Base-by-base conservation (phyloP, 306 rosid species). In the Cicer bijugum region DNA sequence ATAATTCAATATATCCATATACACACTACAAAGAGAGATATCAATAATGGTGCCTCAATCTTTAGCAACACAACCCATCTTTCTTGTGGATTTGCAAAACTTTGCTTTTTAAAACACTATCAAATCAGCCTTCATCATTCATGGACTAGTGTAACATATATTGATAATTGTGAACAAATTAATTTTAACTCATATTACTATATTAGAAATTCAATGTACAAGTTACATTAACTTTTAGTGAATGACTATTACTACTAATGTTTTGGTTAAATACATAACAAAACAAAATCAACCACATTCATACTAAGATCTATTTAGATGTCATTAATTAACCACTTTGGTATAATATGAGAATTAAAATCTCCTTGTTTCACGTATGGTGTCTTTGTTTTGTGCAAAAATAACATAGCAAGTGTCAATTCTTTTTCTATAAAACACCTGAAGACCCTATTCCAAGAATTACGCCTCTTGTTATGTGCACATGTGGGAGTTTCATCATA, bases 321-420 rank as follows among this genome's bases (percentile, higher is more conserved):
- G 67, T 14, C 66, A 51, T 28, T 61, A 53, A 52, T 44, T 28
- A 48, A 65, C 59, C 35, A 66, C 77, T 52, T 33, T 68, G 68
- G 57, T 42, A 59, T 16, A 58, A 16, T 16, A 48, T 64, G 69
- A 40, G 6, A 43, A 17, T 16, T 43, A 37, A 63, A 63, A 43
- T 65, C 14, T 38, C 80, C 77, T 55, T 68, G 74, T 74, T 78
- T 82, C 17, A 12, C 40, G 79, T 77, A 68, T 15, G 40, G 43
- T 77, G 77, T 78, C 23, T 69, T 61, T 68, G 61, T 50, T 48
- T 16, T 42, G 8, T 50, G 1, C 11, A 1, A 23, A 69, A 10
- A 63, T 16, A 72, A 6, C 16, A 62, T 1, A 46, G 71, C 80
- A 82, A 66, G 83, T 84, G 84, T 68, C 82, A 42, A 76, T 67